These are phyloP conservation scores for Ophiocordyceps robertsii DNA, from an alignment of 2,329 filamentous ascomycete genomes.

Conservation along the genomic window DNA sequence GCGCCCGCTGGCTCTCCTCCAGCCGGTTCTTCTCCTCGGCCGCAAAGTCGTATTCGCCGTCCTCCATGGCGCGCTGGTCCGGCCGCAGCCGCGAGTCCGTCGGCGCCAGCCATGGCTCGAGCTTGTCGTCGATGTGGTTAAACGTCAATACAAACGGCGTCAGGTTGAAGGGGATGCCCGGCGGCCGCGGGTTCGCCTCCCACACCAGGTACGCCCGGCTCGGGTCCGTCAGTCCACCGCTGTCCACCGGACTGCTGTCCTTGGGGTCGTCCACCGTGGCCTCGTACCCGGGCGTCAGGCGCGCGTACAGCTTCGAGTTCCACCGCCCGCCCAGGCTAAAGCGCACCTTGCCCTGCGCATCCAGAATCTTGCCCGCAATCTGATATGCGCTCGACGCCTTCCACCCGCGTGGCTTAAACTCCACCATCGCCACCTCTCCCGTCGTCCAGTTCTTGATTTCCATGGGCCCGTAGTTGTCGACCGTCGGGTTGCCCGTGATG, in stretches of 20 bases:
- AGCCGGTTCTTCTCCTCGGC: constrained; percentile 89
- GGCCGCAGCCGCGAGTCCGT: constrained; percentile 89
- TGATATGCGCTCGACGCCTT: constrained; percentile 86
- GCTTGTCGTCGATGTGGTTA: constrained; percentile 79
- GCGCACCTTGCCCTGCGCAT: constrained; percentile 62
- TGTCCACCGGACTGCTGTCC: constrained; percentile 22
- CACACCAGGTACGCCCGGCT: constrained; percentile 80
- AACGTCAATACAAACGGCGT: constrained; percentile 92
- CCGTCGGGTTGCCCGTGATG: constrained; percentile 86
- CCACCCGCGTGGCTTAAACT: constrained; percentile 95
- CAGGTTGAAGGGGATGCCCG: constrained; percentile 87
- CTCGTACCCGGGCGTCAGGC: constrained; percentile 83
- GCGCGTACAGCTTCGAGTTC: constrained; percentile 95
- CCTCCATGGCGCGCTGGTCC: constrained; percentile 96
- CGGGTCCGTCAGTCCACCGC: constrained; percentile 45
- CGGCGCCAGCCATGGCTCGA: constrained; percentile 66
- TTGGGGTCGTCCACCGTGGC: constrained; percentile 49
- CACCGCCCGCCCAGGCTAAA: constrained; percentile 89
- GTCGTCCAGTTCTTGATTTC: constrained; percentile 97
- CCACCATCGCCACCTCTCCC: constrained; percentile 74
- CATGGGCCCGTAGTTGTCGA: constrained; percentile 98
- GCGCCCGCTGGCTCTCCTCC: constrained; percentile 78
- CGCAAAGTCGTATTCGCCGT: constrained; percentile 90
- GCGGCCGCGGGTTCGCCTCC: constrained; percentile 72
- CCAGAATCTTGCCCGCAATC: constrained; percentile 74